Conservation (phyloP, 495 filamentous ascomycete genomes). For the Jackrogersella multiformis region DNA sequence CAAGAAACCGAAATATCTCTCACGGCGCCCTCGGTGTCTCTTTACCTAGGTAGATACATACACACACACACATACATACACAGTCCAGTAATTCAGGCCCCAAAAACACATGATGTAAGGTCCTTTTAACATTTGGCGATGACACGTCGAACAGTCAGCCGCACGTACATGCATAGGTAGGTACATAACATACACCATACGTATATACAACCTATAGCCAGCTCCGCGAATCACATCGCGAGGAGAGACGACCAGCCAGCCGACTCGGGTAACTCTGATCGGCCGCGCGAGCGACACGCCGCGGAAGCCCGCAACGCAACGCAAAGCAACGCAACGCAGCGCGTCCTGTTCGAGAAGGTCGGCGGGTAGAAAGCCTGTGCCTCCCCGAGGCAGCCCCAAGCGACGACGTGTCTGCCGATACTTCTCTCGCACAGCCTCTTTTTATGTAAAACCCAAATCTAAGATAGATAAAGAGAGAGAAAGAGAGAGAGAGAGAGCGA, state of each 20-base stretch:
- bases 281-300: too few species aligned
- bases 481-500: too few species aligned
- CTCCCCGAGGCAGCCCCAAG: neutral
- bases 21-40: too few species aligned
- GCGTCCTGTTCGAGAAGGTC: conserved; percentile 2
- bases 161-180: neutral
- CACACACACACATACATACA: too few species aligned
- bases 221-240: neutral
- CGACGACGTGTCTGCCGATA: neutral
- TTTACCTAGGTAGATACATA: too few species aligned
- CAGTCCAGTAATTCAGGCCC: neutral
- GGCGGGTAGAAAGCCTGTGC: neutral
- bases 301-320: too few species aligned
- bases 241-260: neutral
- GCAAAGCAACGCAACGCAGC: neutral
- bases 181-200: neutral
- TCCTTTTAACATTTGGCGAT: neutral
- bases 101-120: neutral
- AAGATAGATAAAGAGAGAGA: too few species aligned
- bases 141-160: too few species aligned
- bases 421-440: neutral
- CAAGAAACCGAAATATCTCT: too few species aligned
- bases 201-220: neutral
- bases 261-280: neutral
- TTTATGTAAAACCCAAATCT: neutral